These are phyloP conservation scores for Wickerhamomyces hampshirensis DNA, from an alignment of 805 yeast genomes.

Conservation along the genomic window DNA sequence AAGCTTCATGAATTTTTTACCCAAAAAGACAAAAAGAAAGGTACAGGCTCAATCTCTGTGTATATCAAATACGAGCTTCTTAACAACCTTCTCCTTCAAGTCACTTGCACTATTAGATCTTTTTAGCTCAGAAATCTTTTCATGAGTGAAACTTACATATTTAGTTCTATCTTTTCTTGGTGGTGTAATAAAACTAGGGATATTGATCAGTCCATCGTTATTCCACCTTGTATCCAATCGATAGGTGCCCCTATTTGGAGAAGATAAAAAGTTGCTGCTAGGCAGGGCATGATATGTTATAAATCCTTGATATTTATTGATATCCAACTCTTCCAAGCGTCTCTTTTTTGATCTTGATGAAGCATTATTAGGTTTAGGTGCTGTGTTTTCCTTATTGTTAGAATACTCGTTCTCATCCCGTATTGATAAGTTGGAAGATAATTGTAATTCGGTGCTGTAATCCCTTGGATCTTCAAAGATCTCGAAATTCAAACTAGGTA, in stretches of 20 bases:
- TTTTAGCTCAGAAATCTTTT: conserved; percentile 12
- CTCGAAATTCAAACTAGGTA: conserved; percentile 18
- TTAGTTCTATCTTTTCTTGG: conserved; percentile 20
- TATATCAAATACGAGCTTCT: conserved; percentile 22
- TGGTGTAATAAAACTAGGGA: conserved; percentile 24
- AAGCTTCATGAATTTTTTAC: no score
- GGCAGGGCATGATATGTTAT: conserved; percentile 14
- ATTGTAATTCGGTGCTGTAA: conserved; percentile 15
- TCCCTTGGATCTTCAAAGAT: conserved; percentile 23
- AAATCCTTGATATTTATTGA: conserved; percentile 15
- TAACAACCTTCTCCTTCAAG: conserved; percentile 20
- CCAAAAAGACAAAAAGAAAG: no score
- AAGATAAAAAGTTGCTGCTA: no score
- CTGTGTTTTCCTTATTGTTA: conserved; percentile 17
- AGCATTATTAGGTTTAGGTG: conserved; percentile 1
- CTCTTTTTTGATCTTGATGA: conserved; percentile 2
- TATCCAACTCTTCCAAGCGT: conserved; percentile 16
- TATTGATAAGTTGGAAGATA: conserved; percentile 10
- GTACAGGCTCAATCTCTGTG: no score
- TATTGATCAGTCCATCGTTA: conserved; percentile 5
- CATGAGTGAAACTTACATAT: conserved; percentile 17
- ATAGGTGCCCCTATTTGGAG: conserved; percentile 7
- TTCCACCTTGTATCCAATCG: conserved; percentile 18
- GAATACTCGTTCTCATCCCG: conserved; percentile 17
- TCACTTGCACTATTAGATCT: conserved; percentile 20